Base-by-base conservation (phyloP, 2,329 filamentous ascomycete genomes). In the Penicillium sp. region DNA sequence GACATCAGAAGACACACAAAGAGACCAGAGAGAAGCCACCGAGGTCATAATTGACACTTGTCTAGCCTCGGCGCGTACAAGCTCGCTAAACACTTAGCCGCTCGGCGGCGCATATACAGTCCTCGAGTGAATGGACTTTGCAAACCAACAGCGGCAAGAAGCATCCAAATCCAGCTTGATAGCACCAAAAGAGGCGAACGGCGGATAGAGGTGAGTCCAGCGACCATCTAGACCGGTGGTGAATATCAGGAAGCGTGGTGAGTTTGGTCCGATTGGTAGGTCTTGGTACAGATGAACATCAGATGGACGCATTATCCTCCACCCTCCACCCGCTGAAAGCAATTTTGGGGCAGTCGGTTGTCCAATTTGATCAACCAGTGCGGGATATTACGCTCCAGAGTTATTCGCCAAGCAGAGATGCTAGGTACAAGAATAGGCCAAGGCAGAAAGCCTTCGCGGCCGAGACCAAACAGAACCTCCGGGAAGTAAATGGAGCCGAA, bases 131-230 rank as follows among this genome's bases (percentile, higher is more conserved):
- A 40, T 40, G 22, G 9, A 44, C 16, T 7, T 2, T 13, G 14
- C n/a, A 13, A 18, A 7, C 39, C 50, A 53, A 49, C 40, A 43
- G 32, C 50, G 45, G 24, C 11, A 49, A 42, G 31, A 16, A 24
- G 21, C 31, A 38, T 5, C 18, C 16, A 3, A 42, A 1, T 29
- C 50, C 31, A 29, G 9, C 7, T 18, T 38, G 14, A 29, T 8
- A 27, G 29, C 43, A 27, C 22, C 40, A 22, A 40, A 39, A 22
- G 18, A 14, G 4, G 27, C 7, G 16, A 18, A 18, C 18, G 18
- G 18, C 18, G 18, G 18, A 29, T 16, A 2, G 22, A 36, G 13
- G 9, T 9, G 9, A 36, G 21, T 34, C 8, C 14, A 42, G 18
- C 24, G 40, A 39, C 10, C 22, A 39, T 16, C 22, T 32, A 44